Conservation (phyloP, 1,284 basidiomycete species). For the Ustilago xerochloae region DNA sequence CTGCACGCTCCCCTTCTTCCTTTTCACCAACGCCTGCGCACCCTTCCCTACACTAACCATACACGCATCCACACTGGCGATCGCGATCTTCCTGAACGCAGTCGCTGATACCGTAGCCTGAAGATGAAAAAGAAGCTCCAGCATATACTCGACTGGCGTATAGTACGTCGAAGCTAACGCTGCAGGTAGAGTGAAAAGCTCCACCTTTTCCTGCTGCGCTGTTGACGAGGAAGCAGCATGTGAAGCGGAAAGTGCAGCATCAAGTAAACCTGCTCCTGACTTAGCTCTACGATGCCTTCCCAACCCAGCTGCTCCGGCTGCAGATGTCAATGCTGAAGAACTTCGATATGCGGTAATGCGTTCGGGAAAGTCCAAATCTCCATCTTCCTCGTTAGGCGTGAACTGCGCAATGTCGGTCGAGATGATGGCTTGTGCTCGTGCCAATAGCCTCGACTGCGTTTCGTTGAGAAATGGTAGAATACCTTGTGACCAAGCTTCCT, state of each 20-base stretch:
- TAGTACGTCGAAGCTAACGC: slow-evolving; percentile 32
- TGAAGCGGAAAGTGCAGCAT: slow-evolving; percentile 38
- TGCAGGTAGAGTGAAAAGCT: slow-evolving; percentile 34
- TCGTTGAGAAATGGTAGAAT: slow-evolving; percentile 32
- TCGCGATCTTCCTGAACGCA: slow-evolving; percentile 25
- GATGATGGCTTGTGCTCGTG: slow-evolving; percentile 29
- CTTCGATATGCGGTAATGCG: slow-evolving; percentile 21
- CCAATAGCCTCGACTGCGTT: slow-evolving; percentile 22
- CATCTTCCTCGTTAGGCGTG: slow-evolving; percentile 21
- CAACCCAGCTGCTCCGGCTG: not conserved
- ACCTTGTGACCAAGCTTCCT: slow-evolving; percentile 18
- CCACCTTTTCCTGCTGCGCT: slow-evolving; percentile 28
- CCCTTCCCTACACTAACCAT: slow-evolving; percentile 21
- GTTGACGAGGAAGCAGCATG: slow-evolving; percentile 28
- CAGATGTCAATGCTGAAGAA: not conserved
- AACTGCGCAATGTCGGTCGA: slow-evolving; percentile 33
- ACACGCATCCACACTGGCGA: slow-evolving; percentile 26
- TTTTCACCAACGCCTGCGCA: slow-evolving; percentile 14
- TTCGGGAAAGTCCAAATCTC: slow-evolving; percentile 43
- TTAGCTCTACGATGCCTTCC: slow-evolving; percentile 32
- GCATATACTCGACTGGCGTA: slow-evolving; percentile 22
- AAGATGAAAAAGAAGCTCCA: slow-evolving; percentile 41
- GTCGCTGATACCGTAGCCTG: slow-evolving; percentile 21
- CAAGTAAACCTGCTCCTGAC: slow-evolving; percentile 45
- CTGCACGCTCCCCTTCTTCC: slow-evolving; percentile 7